Base-by-base conservation (phyloP, 345 rosid species). In the Viola odorata region DNA sequence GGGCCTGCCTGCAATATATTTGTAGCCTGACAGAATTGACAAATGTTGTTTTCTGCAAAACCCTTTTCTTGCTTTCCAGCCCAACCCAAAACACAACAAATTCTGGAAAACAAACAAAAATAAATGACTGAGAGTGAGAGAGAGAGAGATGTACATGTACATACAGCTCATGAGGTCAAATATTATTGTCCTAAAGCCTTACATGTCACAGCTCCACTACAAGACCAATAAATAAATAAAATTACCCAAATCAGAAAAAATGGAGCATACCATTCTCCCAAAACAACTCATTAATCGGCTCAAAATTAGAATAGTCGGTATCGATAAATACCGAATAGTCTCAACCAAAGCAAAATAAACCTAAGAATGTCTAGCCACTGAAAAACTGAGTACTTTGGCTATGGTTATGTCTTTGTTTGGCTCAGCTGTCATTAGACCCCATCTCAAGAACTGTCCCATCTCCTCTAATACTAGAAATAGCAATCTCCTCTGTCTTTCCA, bases 371-470 rank as follows among this genome's bases (percentile, higher is more conserved):
- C 44, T 17, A 64, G 60, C 72, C 56, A 58, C 32, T 23, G 32
- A 39, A 66, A 72, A 67, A 61, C 68, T 41, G 16, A 51, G 60
- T 52, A 62, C 64, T 45, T 62, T 66, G 50, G 68, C 56, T 49
- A 56, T 48, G 55, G 70, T 49, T 56, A 50, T 75, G 79, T 65
- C 73, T 47, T 37, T 55, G 71, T 74, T 23, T 68, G 62, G 74
- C 69, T 62, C 65, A 77, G 79, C 80, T 81, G 82, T 79, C 81
- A 75, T 73, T 7, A 23, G 89, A 71, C 79, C 89, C 81, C 84
- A 77, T 79, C 56, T 45, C 12, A 69, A 57, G 67, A 63, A 51
- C 53, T 49, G 68, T 72, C 56, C 70, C 69, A 51, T 73, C 64
- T 71, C 58, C 32, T 71, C 55, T 41, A 53, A 23, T 52, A 54